Conservation (phyloP, 345 rosid species). For the Carallia brachiata region DNA sequence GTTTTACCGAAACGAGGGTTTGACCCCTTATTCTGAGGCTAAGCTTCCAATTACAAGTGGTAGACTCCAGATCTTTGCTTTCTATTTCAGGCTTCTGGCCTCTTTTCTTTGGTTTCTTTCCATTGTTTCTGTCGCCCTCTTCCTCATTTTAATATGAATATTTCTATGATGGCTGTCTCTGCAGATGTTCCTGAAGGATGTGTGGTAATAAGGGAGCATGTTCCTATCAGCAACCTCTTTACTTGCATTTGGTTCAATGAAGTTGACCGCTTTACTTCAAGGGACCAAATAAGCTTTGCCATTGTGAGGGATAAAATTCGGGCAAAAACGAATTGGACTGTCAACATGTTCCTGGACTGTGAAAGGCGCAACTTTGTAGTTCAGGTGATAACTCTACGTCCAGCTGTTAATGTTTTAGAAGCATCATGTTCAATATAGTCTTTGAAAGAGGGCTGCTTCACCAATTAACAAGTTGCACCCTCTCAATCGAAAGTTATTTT, state of each 20-base stretch:
- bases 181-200: slow-evolving; percentile 99
- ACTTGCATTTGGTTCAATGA: slow-evolving; percentile 98
- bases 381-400: slow-evolving; percentile 57
- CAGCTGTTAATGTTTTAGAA: background rate
- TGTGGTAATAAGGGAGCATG: slow-evolving; percentile 91
- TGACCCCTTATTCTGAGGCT: slow-evolving; percentile 76
- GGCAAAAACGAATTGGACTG: slow-evolving; percentile 76
- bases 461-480: too few relatives aligned
- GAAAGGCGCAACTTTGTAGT: slow-evolving; percentile 96
- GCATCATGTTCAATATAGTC: background rate
- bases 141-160: background rate
- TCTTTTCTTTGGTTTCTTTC: background rate
- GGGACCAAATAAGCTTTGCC: slow-evolving; percentile 98
- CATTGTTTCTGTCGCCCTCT: background rate
- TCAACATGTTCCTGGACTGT: slow-evolving; percentile 91
- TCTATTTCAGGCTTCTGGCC: background rate
- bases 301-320: slow-evolving; percentile 83
- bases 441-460: background rate
- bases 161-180: slow-evolving; percentile 20
- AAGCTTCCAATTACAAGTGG: slow-evolving; percentile 96
- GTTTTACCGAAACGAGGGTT: slow-evolving; percentile 86
- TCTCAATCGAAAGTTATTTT: too few relatives aligned
- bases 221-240: slow-evolving; percentile 87
- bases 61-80: slow-evolving; percentile 30
- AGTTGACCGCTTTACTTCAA: slow-evolving; percentile 92